phyloP scores from a whole-genome alignment of 768 basidiomycete genomes.

The Leucocoprinus leucothites region DNA sequence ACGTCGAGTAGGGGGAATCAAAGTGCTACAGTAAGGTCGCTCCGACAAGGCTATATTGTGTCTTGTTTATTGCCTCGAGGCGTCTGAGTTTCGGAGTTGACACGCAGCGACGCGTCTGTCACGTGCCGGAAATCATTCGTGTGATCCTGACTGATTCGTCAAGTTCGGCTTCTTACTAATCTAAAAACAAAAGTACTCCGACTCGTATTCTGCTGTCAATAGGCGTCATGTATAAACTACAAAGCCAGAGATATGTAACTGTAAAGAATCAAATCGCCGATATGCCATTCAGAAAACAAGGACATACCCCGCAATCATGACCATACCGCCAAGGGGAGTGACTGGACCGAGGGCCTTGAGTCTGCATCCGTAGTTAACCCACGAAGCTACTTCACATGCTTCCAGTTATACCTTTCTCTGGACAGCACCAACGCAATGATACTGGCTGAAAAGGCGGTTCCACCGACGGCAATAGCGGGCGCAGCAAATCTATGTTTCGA shows the following conservation, averaged over 20 bases:
- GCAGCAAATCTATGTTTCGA: conserved; percentile 60
- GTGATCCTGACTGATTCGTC: not conserved
- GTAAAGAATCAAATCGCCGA: not conserved
- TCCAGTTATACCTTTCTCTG: conserved; percentile 33
- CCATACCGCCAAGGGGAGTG: conserved; percentile 61
- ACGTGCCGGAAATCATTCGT: conserved; percentile 28
- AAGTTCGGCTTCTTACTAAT: not conserved
- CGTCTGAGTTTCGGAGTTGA: conserved; percentile 29
- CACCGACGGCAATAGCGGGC: conserved; percentile 59
- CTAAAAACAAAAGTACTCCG: not conserved
- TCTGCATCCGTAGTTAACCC: conserved; percentile 16
- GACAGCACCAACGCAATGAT: conserved; percentile 54
- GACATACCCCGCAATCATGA: conserved; percentile 68
- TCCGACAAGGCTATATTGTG: conserved; percentile 16
- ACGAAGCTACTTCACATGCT: not conserved
- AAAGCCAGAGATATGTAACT: conserved; percentile 16
- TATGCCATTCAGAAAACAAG: not conserved
- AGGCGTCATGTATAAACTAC: not conserved
- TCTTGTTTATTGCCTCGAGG: conserved; percentile 30
- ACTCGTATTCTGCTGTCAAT: not conserved
- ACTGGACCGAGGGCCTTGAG: conserved; percentile 57
- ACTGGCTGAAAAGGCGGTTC: conserved; percentile 59
- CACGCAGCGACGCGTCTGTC: conserved; percentile 34
- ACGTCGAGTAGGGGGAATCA: conserved; percentile 4
- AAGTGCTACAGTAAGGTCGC: conserved; percentile 2